These are phyloP conservation scores for Vigna angularis DNA, from an alignment of 306 rosid species.

Conservation along the genomic window DNA sequence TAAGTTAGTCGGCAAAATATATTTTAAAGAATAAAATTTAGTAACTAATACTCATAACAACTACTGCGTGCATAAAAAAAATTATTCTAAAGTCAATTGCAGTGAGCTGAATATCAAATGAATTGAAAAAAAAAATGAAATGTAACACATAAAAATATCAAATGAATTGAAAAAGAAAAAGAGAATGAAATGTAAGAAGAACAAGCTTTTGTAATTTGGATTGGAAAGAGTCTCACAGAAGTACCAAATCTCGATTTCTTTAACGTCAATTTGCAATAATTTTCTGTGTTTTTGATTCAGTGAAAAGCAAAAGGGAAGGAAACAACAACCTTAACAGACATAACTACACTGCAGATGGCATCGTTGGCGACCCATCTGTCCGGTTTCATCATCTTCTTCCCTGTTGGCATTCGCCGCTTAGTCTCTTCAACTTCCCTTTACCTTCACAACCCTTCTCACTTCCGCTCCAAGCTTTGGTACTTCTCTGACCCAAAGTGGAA, in stretches of 20 bases:
- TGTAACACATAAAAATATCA: no score
- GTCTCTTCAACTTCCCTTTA: slow-evolving; percentile 75
- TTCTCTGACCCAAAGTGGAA: slow-evolving; percentile 78
- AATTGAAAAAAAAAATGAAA: not conserved
- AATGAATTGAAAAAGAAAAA: not conserved
- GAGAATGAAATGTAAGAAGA: no score
- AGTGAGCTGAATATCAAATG: no score
- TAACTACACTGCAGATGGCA: slow-evolving; percentile 55
- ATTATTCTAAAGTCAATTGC: no score
- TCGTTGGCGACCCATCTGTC: slow-evolving; percentile 77
- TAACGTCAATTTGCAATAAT: not conserved
- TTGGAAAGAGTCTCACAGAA: not conserved
- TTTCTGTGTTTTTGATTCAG: not conserved
- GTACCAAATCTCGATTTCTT: not conserved
- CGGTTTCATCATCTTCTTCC: slow-evolving; percentile 67
- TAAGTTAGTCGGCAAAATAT: no score
- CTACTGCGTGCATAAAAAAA: no score
- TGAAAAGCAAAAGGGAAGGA: not conserved
- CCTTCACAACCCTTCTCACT: slow-evolving; percentile 74
- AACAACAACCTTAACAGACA: slow-evolving; percentile 4
- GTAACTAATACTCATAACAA: no score
- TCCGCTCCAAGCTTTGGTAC: slow-evolving; percentile 79
- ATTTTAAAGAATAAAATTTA: no score
- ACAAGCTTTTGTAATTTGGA: not conserved
- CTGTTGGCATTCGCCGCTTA: slow-evolving; percentile 75